These are phyloP conservation scores for Arthromyces matolae DNA, from an alignment of 768 basidiomycete genomes.

Conservation along the genomic window DNA sequence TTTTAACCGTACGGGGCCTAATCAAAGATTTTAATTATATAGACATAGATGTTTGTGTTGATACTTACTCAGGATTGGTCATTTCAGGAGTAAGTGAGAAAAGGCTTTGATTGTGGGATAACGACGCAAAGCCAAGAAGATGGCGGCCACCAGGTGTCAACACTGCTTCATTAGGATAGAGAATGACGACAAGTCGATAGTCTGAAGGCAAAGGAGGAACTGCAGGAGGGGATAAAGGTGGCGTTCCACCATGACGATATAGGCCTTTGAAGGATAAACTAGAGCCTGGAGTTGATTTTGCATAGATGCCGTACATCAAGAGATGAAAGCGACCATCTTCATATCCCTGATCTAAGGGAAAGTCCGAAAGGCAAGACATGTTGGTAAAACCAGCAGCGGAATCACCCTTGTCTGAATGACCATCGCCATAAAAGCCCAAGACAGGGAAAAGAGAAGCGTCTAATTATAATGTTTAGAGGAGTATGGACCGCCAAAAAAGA, in stretches of 20 bases:
- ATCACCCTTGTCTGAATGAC: conserved; percentile 11
- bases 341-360: conserved; percentile 11
- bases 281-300: neutral
- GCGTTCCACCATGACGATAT: conserved; percentile 14
- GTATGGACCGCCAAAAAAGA: neutral
- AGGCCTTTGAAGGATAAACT: conserved; percentile 12
- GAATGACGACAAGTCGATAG: conserved; percentile 7
- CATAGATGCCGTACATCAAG: conserved; percentile 10
- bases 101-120: neutral
- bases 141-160: conserved; percentile 6
- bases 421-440: conserved; percentile 12
- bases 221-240: conserved; percentile 8
- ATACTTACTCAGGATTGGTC: conserved; percentile 5
- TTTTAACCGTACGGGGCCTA: too few relatives aligned
- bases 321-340: conserved; percentile 16
- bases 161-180: conserved; percentile 14
- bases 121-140: neutral
- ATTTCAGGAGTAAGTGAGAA: conserved; percentile 8
- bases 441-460: conserved; percentile 6
- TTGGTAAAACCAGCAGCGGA: conserved; percentile 2
- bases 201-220: neutral
- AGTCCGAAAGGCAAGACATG: conserved; percentile 6
- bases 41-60: too few relatives aligned
- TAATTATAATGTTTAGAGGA: neutral
- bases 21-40: too few relatives aligned